phyloP scores from a whole-genome alignment of 2,329 filamentous ascomycete genomes.

The Aspergillus sojae region DNA sequence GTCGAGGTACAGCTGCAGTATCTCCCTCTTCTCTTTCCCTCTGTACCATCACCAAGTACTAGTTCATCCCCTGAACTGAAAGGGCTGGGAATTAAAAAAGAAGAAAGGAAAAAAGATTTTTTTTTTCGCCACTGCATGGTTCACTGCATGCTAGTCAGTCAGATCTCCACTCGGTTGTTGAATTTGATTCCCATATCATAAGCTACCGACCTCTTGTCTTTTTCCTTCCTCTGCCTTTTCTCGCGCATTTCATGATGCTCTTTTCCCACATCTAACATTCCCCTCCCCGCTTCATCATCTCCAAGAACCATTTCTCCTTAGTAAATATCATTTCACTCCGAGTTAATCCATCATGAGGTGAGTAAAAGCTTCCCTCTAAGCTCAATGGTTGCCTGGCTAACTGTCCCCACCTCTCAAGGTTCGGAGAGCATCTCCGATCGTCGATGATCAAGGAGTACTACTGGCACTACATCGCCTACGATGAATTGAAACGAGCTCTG shows the following conservation, averaged over 20 bases:
- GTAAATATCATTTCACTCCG: background rate
- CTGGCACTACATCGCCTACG: slow-evolving; percentile 98
- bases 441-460: slow-evolving; percentile 96
- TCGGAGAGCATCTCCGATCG: slow-evolving; percentile 94
- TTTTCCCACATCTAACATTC: background rate
- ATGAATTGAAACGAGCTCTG: slow-evolving; percentile 84
- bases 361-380: slow-evolving; percentile 1
- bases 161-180: background rate
- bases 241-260: slow-evolving; percentile 1
- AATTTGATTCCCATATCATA: background rate
- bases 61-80: background rate
- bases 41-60: too few species aligned
- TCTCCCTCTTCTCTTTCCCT: background rate
- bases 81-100: background rate
- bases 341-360: slow-evolving; percentile 26
- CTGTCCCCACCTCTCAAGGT: slow-evolving; percentile 53
- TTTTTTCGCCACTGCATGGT: background rate
- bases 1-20: background rate
- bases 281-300: background rate
- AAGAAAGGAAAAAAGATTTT: background rate
- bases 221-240: background rate
- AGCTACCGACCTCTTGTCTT: background rate
- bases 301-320: background rate
- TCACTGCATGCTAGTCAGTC: background rate
- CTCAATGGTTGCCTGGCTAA: slow-evolving; percentile 17